Evolutionary conservation across 2,329 filamentous ascomycete species (phyloP), one percentile per base, ranked within the genome.

Genomic region (Tolypocladium tropicale): DNA sequence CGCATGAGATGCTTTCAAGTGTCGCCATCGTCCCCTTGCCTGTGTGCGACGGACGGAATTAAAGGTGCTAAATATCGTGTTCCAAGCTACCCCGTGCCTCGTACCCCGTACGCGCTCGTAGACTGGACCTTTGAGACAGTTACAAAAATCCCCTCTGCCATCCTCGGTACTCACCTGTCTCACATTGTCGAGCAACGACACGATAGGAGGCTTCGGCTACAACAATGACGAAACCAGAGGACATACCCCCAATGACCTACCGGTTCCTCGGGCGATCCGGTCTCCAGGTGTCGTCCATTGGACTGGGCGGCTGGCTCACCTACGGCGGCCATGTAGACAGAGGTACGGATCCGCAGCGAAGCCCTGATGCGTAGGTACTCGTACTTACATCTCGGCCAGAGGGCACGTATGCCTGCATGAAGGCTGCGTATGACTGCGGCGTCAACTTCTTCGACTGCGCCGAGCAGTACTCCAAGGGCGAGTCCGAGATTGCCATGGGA

Each of bases 311-410:
- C 61, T 86, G 84, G 85, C 76, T 91, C 54, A 90, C 88, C 1
- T 90, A 89, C 61, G 88, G 88, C 55, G 86, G 86, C 21, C 84
- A 89, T 62, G 83, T 89, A 33, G 83, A 85, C 55, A 80, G 83
- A 66, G 82, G 84, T 84, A 73, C 61, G 74, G 30, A n/a, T 16
- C 28, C 21, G 11, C 18, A 14, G 1, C n/a, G 14, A 30, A 25
- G 14, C 43, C 4, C 43, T n/a, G 28, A 3, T 16, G 7, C 14
- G 23, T 2, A n/a, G 25, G 30, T 2, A 6, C 7, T n/a, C n/a
- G n/a, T 30, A n/a, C 43, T n/a, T 32, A 32, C 46, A 6, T 16
- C 5, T 6, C 16, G 3, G 5, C 46, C 28, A 60, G 72, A 74
- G 64, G 69, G 68, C 37, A 74, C 82, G 0, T 82, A 80, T 64